These are phyloP conservation scores for Fusarium foetens DNA, from an alignment of 2,329 filamentous ascomycete species.

Conservation along the genomic window DNA sequence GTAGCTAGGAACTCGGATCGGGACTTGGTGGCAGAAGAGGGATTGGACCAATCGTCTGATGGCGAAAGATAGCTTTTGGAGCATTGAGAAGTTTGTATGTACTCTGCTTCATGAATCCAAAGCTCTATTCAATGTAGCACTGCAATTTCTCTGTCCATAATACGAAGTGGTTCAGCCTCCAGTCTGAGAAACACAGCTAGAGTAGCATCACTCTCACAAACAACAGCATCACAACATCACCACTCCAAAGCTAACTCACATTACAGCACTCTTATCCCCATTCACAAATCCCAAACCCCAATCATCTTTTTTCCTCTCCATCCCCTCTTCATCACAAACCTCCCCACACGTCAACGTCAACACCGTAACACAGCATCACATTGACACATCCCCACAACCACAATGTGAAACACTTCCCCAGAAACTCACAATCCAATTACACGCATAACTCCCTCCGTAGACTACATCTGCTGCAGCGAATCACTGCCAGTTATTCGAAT, in stretches of 20 bases:
- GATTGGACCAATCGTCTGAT: background rate
- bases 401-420: constrained; percentile 25
- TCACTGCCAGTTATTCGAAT: constrained; percentile 7
- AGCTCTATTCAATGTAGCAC: background rate
- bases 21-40: background rate
- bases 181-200: background rate
- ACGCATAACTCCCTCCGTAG: background rate
- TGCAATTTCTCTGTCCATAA: background rate
- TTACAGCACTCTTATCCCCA: too few species aligned
- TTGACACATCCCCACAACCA: constrained; percentile 19
- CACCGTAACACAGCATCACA: constrained; percentile 3
- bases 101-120: too few species aligned
- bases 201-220: background rate
- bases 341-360: constrained; percentile 13
- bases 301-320: background rate
- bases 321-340: background rate
- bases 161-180: background rate
- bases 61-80: background rate
- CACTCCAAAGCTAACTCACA: background rate
- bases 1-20: rapidly evolving
- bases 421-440: constrained; percentile 7
- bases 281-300: background rate
- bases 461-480: background rate
- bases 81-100: rapidly evolving
- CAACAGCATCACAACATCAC: background rate